Conservation (phyloP, 2,329 filamentous ascomycete genomes). For the Xylariaceae sp. region DNA sequence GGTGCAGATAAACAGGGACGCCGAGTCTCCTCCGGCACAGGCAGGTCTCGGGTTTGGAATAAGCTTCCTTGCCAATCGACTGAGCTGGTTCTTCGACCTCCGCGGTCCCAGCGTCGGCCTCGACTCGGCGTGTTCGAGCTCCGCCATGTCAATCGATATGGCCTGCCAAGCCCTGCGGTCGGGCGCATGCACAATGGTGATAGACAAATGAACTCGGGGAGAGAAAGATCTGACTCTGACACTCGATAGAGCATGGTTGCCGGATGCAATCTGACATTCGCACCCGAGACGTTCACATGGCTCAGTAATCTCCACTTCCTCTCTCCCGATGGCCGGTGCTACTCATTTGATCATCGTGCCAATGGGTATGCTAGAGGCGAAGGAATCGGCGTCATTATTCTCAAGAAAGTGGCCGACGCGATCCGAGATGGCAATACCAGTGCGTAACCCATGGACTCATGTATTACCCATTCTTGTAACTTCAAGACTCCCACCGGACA, state of each 20-base stretch:
- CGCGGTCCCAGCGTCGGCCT: slow-evolving; percentile 17
- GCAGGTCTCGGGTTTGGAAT: slow-evolving; percentile 20
- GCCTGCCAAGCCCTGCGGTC: slow-evolving; percentile 4
- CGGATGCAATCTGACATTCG: slow-evolving; percentile 6
- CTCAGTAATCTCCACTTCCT: slow-evolving; percentile 24
- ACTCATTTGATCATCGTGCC: slow-evolving; percentile 36
- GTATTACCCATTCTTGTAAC: too few relatives aligned
- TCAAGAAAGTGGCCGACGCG: slow-evolving; percentile 39
- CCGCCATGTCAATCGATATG: slow-evolving; percentile 2
- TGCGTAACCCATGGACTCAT: too few relatives aligned
- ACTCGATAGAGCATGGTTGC: slow-evolving; percentile 7
- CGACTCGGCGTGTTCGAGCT: slow-evolving; percentile 14
- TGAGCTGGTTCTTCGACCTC: slow-evolving; percentile 33
- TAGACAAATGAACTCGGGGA: not conserved
- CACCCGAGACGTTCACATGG: slow-evolving; percentile 2
- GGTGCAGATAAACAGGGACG: slow-evolving; percentile 1
- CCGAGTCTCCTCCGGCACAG: slow-evolving; percentile 15
- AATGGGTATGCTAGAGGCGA: slow-evolving; percentile 17
- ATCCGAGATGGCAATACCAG: slow-evolving; percentile 37
- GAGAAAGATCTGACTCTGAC: not conserved
- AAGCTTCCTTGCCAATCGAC: slow-evolving; percentile 29
- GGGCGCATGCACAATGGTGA: slow-evolving; percentile 6
- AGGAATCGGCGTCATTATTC: slow-evolving; percentile 31
- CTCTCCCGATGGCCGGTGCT: slow-evolving; percentile 26
- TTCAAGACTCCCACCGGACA: too few relatives aligned